These are phyloP conservation scores for Podospora didyma DNA, from an alignment of 495 filamentous ascomycete genomes.

Conservation along the genomic window DNA sequence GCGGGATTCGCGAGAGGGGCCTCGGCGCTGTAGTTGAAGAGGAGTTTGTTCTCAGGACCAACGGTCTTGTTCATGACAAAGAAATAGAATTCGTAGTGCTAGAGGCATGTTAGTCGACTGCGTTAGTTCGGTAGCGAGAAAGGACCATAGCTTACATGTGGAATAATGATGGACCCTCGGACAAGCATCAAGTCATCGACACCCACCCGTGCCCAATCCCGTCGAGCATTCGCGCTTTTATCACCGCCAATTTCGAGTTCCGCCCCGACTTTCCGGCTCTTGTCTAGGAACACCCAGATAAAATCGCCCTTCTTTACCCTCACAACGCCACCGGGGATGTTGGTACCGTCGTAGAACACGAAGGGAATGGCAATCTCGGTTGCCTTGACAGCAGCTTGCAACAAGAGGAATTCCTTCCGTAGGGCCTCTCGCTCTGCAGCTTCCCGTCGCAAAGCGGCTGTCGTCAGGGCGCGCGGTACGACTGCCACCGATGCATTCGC, in stretches of 20 bases:
- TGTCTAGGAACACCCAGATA: conserved; percentile 87
- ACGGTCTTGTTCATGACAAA: conserved; percentile 84
- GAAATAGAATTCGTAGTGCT: conserved; percentile 97
- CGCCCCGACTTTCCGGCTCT: conserved; percentile 83
- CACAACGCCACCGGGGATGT: conserved; percentile 77
- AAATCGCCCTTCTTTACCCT: conserved; percentile 89
- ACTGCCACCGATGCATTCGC: conserved; percentile 64
- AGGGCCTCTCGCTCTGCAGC: conserved; percentile 76
- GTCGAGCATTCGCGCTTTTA: conserved; percentile 57
- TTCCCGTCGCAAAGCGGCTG: conserved; percentile 76
- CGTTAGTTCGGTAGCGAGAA: neutral
- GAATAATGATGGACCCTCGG: conserved; percentile 85
- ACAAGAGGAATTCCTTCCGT: conserved; percentile 75
- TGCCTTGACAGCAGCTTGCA: conserved; percentile 84
- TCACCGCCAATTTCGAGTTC: conserved; percentile 66
- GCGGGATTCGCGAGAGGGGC: conserved; percentile 26
- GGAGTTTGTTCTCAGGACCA: conserved; percentile 63
- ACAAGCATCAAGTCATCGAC: conserved; percentile 98
- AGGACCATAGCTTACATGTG: conserved; percentile 64
- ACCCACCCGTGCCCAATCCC: conserved; percentile 88
- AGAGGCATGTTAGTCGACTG: conserved; percentile 16
- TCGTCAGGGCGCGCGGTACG: conserved; percentile 79
- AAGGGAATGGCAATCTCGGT: conserved; percentile 92
- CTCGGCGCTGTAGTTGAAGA: conserved; percentile 72
- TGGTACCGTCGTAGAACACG: conserved; percentile 97